Base-by-base conservation (phyloP, 2,329 filamentous ascomycete species). In the Diaporthe vaccinii region DNA sequence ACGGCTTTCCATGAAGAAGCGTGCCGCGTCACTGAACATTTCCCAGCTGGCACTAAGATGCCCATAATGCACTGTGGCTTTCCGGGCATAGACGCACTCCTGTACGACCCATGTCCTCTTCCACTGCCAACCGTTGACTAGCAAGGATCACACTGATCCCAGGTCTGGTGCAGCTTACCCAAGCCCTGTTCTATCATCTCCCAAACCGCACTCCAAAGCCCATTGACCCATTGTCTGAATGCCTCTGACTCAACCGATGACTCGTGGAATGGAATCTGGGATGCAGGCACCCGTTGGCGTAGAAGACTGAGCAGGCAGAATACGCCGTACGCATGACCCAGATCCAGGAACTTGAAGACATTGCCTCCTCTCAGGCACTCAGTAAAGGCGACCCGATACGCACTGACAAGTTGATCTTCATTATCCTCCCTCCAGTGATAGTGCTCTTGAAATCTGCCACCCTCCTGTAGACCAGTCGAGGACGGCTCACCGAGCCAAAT, bases 401-500 rank as follows among this genome's bases (percentile, higher is more conserved):
- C 41, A 4, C 2, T n/a, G 41, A 31, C 9, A 1, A 67, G 41
- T 10, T 10, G 20, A 15, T 17, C 61, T 49, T 67, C 25, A n/a
- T 34, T 49, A 3, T 49, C 22, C n/a, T 67, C 28, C 8, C 7
- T 10, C 61, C 61, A 67, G 41, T 67, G 41, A 28, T 14, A 67
- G 41, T 67, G 17, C 2, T 5, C 41, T 49, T 34, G 61, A 31
- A 28, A 44, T 22, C 8, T 17, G 10, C 22, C 17, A 41, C 44
- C 25, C 20, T 22, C 44, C 1, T 12, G 7, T 10, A 49, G 28
- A 49, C 28, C 41, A 67, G 41, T 57, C n/a, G 49, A 55, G 7
- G 67, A 28, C 3, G 49, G 49, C 31, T 57, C 67, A 34, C 70
- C 70, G 28, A 75, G 70, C 74, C 74, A 75, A 9, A 73, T 39